Evolutionary conservation across 805 yeast genomes (phyloP).

Genomic region (Cyberlindnera galapagoensis): DNA sequence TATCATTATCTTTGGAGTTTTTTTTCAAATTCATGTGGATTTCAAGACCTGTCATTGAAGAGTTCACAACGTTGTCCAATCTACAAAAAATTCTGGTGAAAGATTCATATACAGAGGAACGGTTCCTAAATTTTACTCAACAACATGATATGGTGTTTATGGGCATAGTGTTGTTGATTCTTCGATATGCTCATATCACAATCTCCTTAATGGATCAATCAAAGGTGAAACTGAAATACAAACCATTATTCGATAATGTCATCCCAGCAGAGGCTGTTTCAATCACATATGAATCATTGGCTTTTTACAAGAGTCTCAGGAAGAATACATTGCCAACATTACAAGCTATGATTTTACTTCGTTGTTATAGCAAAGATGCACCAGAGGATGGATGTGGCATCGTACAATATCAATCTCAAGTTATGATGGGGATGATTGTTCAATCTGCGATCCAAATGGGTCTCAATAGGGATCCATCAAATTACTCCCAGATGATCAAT

Average conservation of each 20-base stretch:
- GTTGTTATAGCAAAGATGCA: slow-evolving; percentile 33
- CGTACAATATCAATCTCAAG: slow-evolving; percentile 32
- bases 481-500: slow-evolving; percentile 11
- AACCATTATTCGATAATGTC: slow-evolving; percentile 25
- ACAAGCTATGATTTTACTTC: slow-evolving; percentile 35
- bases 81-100: too few species aligned
- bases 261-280: slow-evolving; percentile 30
- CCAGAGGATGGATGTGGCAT: slow-evolving; percentile 44
- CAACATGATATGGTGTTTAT: slow-evolving; percentile 34
- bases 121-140: slow-evolving; percentile 26
- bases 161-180: slow-evolving; percentile 32
- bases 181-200: slow-evolving; percentile 35
- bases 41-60: slow-evolving; percentile 40
- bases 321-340: slow-evolving; percentile 31
- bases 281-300: slow-evolving; percentile 34
- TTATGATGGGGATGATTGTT: slow-evolving; percentile 29
- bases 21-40: slow-evolving; percentile 39
- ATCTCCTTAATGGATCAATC: slow-evolving; percentile 16
- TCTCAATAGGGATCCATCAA: slow-evolving; percentile 39
- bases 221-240: slow-evolving; percentile 1
- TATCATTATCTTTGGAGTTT: slow-evolving; percentile 34
- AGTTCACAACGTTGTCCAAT: too few species aligned
- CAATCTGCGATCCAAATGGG: slow-evolving; percentile 42
- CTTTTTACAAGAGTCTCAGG: slow-evolving; percentile 33
- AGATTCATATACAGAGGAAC: too few species aligned